Evolutionary conservation across 2,329 filamentous ascomycete species (phyloP).

Genomic region (Sporothrix pseudoabietina): DNA sequence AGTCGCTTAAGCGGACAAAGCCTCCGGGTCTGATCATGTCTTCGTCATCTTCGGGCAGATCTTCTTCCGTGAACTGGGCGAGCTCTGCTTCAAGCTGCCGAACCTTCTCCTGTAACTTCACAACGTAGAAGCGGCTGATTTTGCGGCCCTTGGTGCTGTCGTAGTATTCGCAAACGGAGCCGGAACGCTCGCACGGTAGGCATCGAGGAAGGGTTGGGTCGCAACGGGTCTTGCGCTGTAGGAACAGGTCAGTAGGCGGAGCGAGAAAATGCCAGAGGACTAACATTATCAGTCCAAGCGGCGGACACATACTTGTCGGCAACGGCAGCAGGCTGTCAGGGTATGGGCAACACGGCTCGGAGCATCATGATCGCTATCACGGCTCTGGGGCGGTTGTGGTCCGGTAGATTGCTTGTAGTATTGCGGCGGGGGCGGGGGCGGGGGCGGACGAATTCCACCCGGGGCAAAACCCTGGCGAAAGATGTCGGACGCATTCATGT

Average conservation of each 20-base stretch:
- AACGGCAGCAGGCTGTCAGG: constrained; percentile 77
- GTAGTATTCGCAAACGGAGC: constrained; percentile 91
- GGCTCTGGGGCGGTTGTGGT: not conserved
- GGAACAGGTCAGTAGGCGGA: not conserved
- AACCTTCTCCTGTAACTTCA: constrained; percentile 85
- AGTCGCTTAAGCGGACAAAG: constrained; percentile 79
- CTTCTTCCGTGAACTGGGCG: constrained; percentile 74
- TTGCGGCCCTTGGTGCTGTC: constrained; percentile 84
- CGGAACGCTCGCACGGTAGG: constrained; percentile 87
- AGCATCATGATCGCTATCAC: constrained; percentile 45
- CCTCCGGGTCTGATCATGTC: constrained; percentile 85
- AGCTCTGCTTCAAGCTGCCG: constrained; percentile 80
- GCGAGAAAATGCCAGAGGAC: not conserved
- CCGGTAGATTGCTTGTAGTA: constrained; percentile 36
- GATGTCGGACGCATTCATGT: constrained; percentile 62
- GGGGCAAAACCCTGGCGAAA: constrained; percentile 61
- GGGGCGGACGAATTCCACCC: constrained; percentile 47
- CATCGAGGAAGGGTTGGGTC: constrained; percentile 91
- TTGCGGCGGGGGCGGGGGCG: constrained; percentile 37
- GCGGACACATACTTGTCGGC: constrained; percentile 66
- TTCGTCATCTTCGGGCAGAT: constrained; percentile 72
- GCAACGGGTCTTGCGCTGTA: constrained; percentile 90
- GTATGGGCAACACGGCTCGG: constrained; percentile 73
- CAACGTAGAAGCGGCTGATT: constrained; percentile 88
- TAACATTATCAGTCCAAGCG: not conserved